phyloP scores from a whole-genome alignment of 2,329 filamentous ascomycete species.

The Fusarium algeriense region DNA sequence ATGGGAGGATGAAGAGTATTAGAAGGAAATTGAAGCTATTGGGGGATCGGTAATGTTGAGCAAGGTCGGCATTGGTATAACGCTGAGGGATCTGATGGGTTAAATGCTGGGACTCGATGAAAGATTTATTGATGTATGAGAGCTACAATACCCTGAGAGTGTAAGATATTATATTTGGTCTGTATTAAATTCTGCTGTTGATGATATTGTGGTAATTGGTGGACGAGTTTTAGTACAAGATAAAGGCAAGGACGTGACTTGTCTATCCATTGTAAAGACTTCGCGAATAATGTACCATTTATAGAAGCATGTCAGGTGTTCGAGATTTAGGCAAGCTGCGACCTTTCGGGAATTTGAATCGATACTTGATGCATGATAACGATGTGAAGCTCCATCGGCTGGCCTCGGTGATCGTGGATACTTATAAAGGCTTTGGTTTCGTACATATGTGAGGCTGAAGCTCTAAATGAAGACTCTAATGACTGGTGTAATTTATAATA shows the following conservation, averaged over 20 bases:
- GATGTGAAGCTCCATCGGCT: too few species aligned
- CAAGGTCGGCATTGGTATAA: not conserved
- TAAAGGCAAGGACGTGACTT: not conserved
- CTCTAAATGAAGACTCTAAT: not conserved
- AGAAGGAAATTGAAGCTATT: not conserved
- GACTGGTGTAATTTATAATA: too few species aligned
- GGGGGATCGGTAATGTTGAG: not conserved
- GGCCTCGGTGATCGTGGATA: not conserved
- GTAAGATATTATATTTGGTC: not conserved
- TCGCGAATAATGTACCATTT: too few species aligned
- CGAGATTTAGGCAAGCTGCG: too few species aligned
- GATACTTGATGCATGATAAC: too few species aligned
- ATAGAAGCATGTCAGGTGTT: too few species aligned
- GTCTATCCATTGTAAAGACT: too few species aligned
- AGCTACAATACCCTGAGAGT: not conserved
- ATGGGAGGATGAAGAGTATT: constrained; percentile 2
- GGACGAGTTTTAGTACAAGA: not conserved
- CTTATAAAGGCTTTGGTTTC: not conserved
- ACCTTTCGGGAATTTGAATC: not conserved
- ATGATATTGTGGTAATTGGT: not conserved
- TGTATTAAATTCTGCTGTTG: not conserved
- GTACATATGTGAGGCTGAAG: not conserved
- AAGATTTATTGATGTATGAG: not conserved
- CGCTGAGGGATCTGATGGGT: not conserved
- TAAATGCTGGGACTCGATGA: accelerated